phyloP scores from a whole-genome alignment of 2,329 filamentous ascomycete genomes.

The Ceratocystis lukuohia region DNA sequence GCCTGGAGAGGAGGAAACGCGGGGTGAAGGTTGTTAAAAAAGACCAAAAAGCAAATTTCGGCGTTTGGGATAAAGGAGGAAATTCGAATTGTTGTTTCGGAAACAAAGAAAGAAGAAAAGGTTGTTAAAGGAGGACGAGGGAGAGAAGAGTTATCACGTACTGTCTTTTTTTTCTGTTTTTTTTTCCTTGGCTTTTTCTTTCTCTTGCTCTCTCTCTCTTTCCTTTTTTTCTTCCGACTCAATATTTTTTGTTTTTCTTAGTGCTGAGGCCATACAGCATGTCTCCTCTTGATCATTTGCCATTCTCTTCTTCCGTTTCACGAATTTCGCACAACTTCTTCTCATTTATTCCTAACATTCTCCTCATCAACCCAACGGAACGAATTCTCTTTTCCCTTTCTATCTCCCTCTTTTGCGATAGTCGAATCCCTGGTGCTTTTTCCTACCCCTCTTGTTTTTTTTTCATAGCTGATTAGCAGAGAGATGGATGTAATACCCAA shows the following conservation, averaged over 20 bases:
- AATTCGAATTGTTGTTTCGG: slow-evolving; percentile 4
- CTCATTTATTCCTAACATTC: neutral
- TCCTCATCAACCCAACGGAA: neutral
- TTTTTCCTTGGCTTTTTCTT: slow-evolving; percentile 8
- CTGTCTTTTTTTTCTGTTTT: slow-evolving; percentile 11
- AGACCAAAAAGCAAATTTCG: slow-evolving; percentile 11
- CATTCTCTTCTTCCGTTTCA: slow-evolving; percentile 10
- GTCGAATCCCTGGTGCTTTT: slow-evolving; percentile 1
- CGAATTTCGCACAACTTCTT: slow-evolving; percentile 3
- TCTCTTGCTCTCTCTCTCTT: slow-evolving; percentile 10
- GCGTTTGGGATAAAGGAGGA: slow-evolving; percentile 12
- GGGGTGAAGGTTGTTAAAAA: slow-evolving; percentile 3
- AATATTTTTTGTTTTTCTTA: slow-evolving; percentile 8
- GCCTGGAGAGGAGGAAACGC: slow-evolving; percentile 9
- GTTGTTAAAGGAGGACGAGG: too few relatives aligned
- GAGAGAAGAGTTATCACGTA: neutral
- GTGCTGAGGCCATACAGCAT: slow-evolving; percentile 14
- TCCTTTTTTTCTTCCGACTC: neutral
- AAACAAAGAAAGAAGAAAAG: slow-evolving; percentile 1
- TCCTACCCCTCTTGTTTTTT: slow-evolving; percentile 7
- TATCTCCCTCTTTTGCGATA: slow-evolving; percentile 4
- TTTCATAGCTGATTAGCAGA: slow-evolving; percentile 18
- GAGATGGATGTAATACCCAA: slow-evolving; percentile 19
- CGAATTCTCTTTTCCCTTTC: slow-evolving; percentile 5
- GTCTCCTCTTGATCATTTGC: slow-evolving; percentile 3